These are phyloP conservation scores for Nosema granulosis DNA, from an alignment of 371 early-diverging fungal species.

Conservation along the genomic window DNA sequence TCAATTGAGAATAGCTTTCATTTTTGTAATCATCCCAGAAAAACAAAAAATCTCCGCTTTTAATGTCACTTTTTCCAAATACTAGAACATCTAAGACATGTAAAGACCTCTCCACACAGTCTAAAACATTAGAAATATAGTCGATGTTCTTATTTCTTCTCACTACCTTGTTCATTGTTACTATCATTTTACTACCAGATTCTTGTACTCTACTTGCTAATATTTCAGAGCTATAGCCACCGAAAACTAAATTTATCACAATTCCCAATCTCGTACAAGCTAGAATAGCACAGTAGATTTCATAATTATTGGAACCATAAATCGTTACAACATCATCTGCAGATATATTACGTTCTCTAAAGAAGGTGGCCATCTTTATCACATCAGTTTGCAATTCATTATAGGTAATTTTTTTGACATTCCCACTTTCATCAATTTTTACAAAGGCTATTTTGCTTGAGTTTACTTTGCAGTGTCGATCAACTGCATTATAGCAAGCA, in stretches of 20 bases:
- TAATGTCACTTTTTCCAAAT: too few relatives aligned
- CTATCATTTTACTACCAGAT: conserved; percentile 80
- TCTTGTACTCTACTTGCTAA: conserved; percentile 84
- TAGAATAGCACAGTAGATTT: conserved; percentile 78
- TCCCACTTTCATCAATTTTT: conserved; percentile 80
- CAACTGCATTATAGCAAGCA: conserved; percentile 89
- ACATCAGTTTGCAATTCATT: conserved; percentile 75
- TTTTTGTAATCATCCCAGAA: too few relatives aligned
- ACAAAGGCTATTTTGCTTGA: conserved; percentile 75
- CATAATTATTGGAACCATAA: conserved; percentile 89
- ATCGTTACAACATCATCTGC: conserved; percentile 80
- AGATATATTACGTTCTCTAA: conserved; percentile 73
- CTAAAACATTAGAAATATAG: too few relatives aligned
- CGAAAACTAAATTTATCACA: conserved; percentile 84
- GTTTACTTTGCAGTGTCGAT: conserved; percentile 73
- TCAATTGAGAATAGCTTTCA: too few relatives aligned
- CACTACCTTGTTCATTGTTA: too few relatives aligned
- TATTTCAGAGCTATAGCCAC: conserved; percentile 82
- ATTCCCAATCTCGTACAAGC: conserved; percentile 88
- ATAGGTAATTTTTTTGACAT: conserved; percentile 74
- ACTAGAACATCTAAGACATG: too few relatives aligned
- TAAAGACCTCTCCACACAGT: too few relatives aligned
- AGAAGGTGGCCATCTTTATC: conserved; percentile 74
- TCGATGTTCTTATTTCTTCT: too few relatives aligned
- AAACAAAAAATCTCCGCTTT: too few relatives aligned